Evolutionary conservation across 1,284 basidiomycete genomes (phyloP).

Genomic region (Tilletia horrida): DNA sequence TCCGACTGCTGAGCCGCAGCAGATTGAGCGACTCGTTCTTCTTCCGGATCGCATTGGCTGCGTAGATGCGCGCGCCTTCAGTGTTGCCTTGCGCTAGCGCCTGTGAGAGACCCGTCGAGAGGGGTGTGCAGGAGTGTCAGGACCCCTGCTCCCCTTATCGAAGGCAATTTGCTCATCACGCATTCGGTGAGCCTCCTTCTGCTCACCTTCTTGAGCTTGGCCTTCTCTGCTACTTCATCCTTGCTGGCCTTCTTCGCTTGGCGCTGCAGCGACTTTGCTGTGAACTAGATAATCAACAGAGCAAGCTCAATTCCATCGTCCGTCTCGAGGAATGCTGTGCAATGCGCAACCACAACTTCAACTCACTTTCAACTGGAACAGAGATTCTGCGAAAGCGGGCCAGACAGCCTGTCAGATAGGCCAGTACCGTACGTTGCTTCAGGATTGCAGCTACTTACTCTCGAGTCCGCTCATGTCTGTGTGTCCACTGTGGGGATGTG

Average conservation of each 20-base stretch:
- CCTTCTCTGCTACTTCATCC: constrained; percentile 51
- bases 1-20: constrained; percentile 59
- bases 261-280: constrained; percentile 53
- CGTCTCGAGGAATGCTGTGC: not conserved
- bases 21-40: constrained; percentile 87
- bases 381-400: constrained; percentile 36
- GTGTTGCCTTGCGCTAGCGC: constrained; percentile 94
- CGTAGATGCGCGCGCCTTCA: constrained; percentile 98
- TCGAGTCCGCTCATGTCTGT: constrained; percentile 40
- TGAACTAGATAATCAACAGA: constrained; percentile 32
- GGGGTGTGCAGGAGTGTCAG: not conserved
- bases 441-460: constrained; percentile 26
- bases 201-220: constrained; percentile 51
- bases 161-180: too few relatives aligned
- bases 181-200: not conserved
- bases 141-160: too few relatives aligned
- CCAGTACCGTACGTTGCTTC: not conserved
- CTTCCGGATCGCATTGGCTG: constrained; percentile 96
- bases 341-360: not conserved
- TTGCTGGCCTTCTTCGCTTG: constrained; percentile 52
- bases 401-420: not conserved
- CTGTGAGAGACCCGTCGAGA: constrained; percentile 58
- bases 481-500: not conserved
- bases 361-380: constrained; percentile 52
- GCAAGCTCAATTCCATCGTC: not conserved